phyloP scores from a whole-genome alignment of 176 grass and related monocot species.

The sorghum (Sorghum bicolor) region DNA sequence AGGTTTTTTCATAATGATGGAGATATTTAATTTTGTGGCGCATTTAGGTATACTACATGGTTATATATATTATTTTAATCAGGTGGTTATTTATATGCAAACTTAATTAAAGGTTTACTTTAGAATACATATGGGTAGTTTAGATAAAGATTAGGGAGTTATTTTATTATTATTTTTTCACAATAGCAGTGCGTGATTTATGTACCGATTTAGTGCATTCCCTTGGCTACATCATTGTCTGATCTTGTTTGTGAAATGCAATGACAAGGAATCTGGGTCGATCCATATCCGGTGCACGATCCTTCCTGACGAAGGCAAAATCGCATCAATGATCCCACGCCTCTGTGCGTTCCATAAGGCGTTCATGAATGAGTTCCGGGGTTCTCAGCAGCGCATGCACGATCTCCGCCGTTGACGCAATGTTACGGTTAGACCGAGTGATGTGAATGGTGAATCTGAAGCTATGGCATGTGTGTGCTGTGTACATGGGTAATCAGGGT shows the following conservation, averaged over 20 bases:
- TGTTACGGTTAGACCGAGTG: background rate
- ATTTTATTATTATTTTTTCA: background rate
- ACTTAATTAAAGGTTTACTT: no score
- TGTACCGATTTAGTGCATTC: background rate
- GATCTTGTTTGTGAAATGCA: background rate
- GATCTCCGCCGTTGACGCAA: background rate
- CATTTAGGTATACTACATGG: no score
- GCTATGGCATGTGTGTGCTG: background rate
- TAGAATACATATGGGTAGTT: background rate
- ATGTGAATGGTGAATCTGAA: background rate
- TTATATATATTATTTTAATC: no score
- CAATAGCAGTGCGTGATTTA: background rate
- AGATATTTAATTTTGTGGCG: no score
- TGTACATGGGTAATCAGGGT: background rate
- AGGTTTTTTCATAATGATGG: no score
- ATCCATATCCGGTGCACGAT: constrained; percentile 62
- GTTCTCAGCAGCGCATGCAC: background rate
- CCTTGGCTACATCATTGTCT: background rate
- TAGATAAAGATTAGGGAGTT: background rate
- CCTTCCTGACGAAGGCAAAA: constrained; percentile 48
- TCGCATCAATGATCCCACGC: constrained; percentile 36
- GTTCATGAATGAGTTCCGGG: constrained; percentile 67
- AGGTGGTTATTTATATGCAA: no score
- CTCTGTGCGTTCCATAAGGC: constrained; percentile 63
- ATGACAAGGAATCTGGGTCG: constrained; percentile 19